Evolutionary conservation across 768 basidiomycete species (phyloP).

Genomic region (Rhizopogon vulgaris): DNA sequence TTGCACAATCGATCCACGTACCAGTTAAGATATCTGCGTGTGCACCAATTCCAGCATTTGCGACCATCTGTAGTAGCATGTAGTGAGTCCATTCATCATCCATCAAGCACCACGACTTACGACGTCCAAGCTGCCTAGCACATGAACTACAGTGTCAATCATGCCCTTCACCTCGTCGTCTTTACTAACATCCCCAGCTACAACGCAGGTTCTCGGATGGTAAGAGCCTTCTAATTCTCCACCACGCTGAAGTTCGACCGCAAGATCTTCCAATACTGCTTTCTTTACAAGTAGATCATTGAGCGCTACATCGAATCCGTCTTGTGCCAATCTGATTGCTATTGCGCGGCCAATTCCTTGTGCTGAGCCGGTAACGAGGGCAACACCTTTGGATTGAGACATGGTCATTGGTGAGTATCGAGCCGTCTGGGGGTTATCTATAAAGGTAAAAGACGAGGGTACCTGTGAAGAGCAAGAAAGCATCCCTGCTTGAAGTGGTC

Average conservation of each 20-base stretch:
- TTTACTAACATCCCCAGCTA: slow-evolving; percentile 33
- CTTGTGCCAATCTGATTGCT: slow-evolving; percentile 27
- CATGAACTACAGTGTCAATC: slow-evolving; percentile 23
- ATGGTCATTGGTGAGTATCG: not conserved
- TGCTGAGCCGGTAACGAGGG: slow-evolving; percentile 25
- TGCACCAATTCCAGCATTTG: slow-evolving; percentile 18
- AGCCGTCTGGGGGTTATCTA: too few relatives aligned
- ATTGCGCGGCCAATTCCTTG: slow-evolving; percentile 28
- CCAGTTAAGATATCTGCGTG: not conserved
- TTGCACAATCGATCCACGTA: not conserved
- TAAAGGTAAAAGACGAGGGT: too few relatives aligned
- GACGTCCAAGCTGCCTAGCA: slow-evolving; percentile 41
- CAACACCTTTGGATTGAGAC: slow-evolving; percentile 17
- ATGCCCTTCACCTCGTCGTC: slow-evolving; percentile 38
- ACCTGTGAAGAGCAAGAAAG: not conserved
- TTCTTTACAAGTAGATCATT: too few relatives aligned
- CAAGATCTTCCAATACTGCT: slow-evolving; percentile 17
- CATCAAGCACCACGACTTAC: slow-evolving; percentile 21
- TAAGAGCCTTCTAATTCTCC: too few relatives aligned
- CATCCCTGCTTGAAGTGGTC: too few relatives aligned
- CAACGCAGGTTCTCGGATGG: slow-evolving; percentile 12
- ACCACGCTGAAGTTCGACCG: slow-evolving; percentile 1
- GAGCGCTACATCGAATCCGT: slow-evolving; percentile 25
- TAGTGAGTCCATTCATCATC: not conserved
- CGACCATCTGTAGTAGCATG: slow-evolving; percentile 15